Evolutionary conservation across 2,329 filamentous ascomycete genomes (phyloP), one percentile per base, ranked within the genome.

Genomic region (Simplicillium aogashimaense): DNA sequence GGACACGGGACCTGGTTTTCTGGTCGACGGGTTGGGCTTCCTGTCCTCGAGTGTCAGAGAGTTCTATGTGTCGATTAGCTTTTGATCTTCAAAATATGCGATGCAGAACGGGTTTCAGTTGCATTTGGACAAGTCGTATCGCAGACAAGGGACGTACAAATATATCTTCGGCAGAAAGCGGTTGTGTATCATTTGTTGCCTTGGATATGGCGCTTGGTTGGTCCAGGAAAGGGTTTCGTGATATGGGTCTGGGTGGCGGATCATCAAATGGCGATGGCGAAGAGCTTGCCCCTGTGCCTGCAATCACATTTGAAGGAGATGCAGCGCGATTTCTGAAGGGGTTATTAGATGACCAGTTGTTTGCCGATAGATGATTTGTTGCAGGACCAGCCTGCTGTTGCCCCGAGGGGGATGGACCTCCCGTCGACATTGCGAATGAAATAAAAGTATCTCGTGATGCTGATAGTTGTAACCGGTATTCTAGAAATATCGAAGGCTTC

Each of bases 191-290:
- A 38, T 67, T 65, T 41, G 64, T 61, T 37, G 73, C 61, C 72
- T 77, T 75, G 44, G 61, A 65, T 45, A 68, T 65, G 50, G 52
- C 50, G 49, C 59, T 48, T 47, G 67, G 65, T 43, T 70, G 67
- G 51, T 83, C 82, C 47, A 88, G 71, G 56, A 89, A 89, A 29
- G 84, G 84, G 52, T 89, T 89, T 58, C 77, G 76, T 51, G 83
- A 86, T 43, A 78, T 61, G 41, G 80, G 81, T 54, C 80, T 73
- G 51, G 67, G 63, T 50, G 67, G 64, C 47, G 61, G 69, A 60
- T 78, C 74, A 61, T 77, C 75, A 55, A 78, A 78, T 45, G 73
- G 78, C 47, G 74, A 81, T 46, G 61, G 61, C 50, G 64, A 66
- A 58, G 63, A 60, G 51, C 55, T 54, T 52, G 55, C 47, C 53